phyloP scores from a whole-genome alignment of 148 eudicot genomes.

The Vaccinium darrowii region DNA sequence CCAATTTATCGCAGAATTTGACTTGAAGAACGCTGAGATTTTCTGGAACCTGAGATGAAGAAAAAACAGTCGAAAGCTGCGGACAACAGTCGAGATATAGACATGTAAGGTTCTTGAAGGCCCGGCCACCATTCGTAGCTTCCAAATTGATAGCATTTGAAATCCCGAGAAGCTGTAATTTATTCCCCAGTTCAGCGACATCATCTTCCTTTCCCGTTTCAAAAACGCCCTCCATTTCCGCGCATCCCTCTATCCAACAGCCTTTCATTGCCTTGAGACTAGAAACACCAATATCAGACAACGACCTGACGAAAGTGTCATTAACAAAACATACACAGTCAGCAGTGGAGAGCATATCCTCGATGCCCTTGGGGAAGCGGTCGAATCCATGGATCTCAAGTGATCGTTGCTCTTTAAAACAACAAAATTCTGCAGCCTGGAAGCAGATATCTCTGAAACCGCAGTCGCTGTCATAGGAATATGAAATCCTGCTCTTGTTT shows the following conservation, averaged over 20 bases:
- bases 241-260: conserved; percentile 43
- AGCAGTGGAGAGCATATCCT: conserved; percentile 14
- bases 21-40: conserved; percentile 26
- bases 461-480: conserved; percentile 19
- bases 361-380: conserved; percentile 16
- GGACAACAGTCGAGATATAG: conserved; percentile 37
- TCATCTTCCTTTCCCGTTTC: neutral
- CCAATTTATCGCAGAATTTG: conserved; percentile 28
- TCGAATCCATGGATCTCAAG: conserved; percentile 27
- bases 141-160: conserved; percentile 22
- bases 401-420: conserved; percentile 6
- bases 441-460: conserved; percentile 23
- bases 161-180: conserved; percentile 23
- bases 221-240: conserved; percentile 19
- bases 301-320: conserved; percentile 8
- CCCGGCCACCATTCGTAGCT: neutral
- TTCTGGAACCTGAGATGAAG: conserved; percentile 12
- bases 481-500: neutral
- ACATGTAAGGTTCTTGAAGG: conserved; percentile 24
- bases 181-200: conserved; percentile 2
- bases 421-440: conserved; percentile 11
- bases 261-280: conserved; percentile 21
- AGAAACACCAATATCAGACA: conserved; percentile 15
- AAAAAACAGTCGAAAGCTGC: conserved; percentile 11
- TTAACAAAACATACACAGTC: conserved; percentile 19